Evolutionary conservation across 306 rosid genomes (phyloP), one percentile per base, ranked within the genome.

Genomic region (Delonix regia): DNA sequence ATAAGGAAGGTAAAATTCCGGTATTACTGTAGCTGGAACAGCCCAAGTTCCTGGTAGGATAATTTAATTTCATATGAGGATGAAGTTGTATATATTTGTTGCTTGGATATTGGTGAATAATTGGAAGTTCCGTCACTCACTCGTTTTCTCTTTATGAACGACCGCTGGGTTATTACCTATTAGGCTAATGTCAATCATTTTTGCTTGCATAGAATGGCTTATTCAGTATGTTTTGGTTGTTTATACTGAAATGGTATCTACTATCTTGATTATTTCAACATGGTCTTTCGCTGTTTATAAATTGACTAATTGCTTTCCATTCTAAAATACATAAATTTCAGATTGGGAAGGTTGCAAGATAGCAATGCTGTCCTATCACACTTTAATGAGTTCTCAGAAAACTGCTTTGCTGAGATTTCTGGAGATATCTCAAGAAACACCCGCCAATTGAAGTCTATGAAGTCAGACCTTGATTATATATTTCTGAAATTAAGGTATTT

Each of bases 281-380:
- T 45, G 15, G 53, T 45, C 36, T 13, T 67, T 6, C 42, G 9
- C 41, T 69, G 41, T 69, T 39, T 44, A 44, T 21, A 25, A 38
- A 2, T 16, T 70, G 62, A 48, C 47, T 44, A 9, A 57, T 6
- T 42, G 75, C 59, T 56, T 27, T 24, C 34, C n/a, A 19, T 42
- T 45, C 15, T 14, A 41, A 65, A 19, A 21, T 41, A 24, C 9
- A 16, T 6, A 65, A 76, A 73, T 81, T 82, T 75, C 86, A 90
- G 97, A 89, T 74, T 95, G 82, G 99, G 99, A 82, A 95, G 99
- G 80, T 88, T 95, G 83, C 99, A 93, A 86, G 98, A 95, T 34
- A 92, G 94, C 83, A 93, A 91, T 74, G 99, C 98, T 4, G 98
- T 93, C 0, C 84, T 95, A 68, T 87, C 98, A 0, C 98, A 95